These are phyloP conservation scores for Cutaneotrichosporon dermatis DNA, from an alignment of 1,284 basidiomycete genomes.

Conservation along the genomic window DNA sequence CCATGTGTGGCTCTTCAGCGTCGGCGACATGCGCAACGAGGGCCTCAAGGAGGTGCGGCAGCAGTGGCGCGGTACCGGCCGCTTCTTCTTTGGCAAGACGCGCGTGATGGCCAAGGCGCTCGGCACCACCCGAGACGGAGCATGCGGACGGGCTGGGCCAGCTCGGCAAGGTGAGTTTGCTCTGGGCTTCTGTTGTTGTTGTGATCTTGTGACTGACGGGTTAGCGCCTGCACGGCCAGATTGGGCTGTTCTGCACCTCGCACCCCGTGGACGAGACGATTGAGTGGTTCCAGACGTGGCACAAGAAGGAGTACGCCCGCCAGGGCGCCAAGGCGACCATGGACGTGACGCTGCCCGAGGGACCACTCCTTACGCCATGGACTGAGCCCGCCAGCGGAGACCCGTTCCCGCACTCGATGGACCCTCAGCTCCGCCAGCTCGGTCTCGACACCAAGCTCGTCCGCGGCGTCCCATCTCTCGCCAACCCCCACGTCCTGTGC, in stretches of 20 bases:
- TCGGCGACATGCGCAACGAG: constrained; percentile 91
- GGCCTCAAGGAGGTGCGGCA: constrained; percentile 89
- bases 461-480: constrained; percentile 81
- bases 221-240: constrained; percentile 86
- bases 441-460: constrained; percentile 82
- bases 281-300: constrained; percentile 92
- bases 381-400: constrained; percentile 64
- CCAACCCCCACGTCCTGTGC: constrained; percentile 77
- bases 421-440: constrained; percentile 88
- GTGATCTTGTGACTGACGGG: neutral
- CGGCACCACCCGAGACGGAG: constrained; percentile 84
- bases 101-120: constrained; percentile 95
- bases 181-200: neutral
- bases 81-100: constrained; percentile 89
- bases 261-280: constrained; percentile 79
- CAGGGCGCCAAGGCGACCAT: constrained; percentile 74
- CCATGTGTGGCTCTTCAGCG: constrained; percentile 92
- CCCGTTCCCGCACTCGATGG: constrained; percentile 92
- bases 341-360: constrained; percentile 69
- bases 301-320: constrained; percentile 86
- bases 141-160: constrained; percentile 73
- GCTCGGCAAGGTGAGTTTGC: constrained; percentile 66
- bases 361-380: constrained; percentile 52
- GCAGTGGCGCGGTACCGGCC: constrained; percentile 86
- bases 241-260: constrained; percentile 89